Base-by-base conservation (phyloP, 2,329 filamentous ascomycete species). In the Pseudonectria buxi region DNA sequence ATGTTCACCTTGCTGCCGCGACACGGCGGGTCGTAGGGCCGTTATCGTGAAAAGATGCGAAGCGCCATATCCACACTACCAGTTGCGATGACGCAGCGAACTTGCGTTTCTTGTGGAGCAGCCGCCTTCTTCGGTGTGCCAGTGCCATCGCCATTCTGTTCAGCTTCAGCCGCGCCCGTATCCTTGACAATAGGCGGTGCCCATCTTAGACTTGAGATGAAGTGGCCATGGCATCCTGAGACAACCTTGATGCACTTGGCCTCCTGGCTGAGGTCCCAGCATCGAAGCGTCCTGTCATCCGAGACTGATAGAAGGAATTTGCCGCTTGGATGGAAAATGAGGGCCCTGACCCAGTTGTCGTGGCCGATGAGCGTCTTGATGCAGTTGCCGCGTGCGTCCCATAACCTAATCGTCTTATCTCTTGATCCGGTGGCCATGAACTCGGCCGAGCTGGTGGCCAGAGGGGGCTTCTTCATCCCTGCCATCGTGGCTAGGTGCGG, bases 241-340 rank as follows among this genome's bases (percentile, higher is more conserved):
- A 96, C 66, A 1, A 78, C 81, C 61, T 90, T 90, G 47, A 95
- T 87, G 51, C 87, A 90, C 54, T 88, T 89, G 28, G 86, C 86
- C 58, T 94, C 88, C 57, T 96, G 90, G 16, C 76, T 74, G 16
- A 96, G 67, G 64, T 96, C 90, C 90, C 90, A 96, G 67, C 89
- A 95, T 36, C 89, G 74, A 40, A 96, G 71, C 4, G 86, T 89
- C 66, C 92, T 94, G 65, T 96, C 90, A 57, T 96, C 90, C 12
- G 83, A 76, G 14, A 84, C 86, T 6, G 83, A 89, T 6, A 96
- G 65, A 2, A 96, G 72, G 53, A 92, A 95, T 61, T 90, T 94
- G 28, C 90, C 90, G 7, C 86, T 85, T 0, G 90, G 90, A 53
- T 95, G 90, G 59, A 95, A 96, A 9, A 87, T 79, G 6, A 95